These are phyloP conservation scores for Leccinum disarticulatum DNA, from an alignment of 768 basidiomycete genomes.

Conservation along the genomic window DNA sequence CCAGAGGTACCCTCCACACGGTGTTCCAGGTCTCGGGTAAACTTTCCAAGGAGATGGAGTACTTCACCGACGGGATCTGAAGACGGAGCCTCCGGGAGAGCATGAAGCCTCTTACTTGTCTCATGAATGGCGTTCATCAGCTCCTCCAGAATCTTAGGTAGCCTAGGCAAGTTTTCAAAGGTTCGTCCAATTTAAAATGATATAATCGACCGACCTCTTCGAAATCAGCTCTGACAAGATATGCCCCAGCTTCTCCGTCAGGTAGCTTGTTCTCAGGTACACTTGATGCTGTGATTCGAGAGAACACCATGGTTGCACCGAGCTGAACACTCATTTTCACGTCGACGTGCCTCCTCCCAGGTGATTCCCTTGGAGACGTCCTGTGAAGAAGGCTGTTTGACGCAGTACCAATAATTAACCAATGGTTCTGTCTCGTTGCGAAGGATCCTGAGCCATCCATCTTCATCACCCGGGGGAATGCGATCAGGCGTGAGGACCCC, in stretches of 20 bases:
- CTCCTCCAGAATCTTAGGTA: constrained; percentile 63
- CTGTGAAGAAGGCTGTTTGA: constrained; percentile 40
- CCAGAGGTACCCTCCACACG: constrained; percentile 56
- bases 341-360: constrained; percentile 60
- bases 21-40: constrained; percentile 43
- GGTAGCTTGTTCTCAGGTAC: constrained; percentile 54
- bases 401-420: constrained; percentile 36
- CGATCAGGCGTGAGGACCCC: constrained; percentile 64
- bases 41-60: constrained; percentile 44
- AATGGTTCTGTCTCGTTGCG: constrained; percentile 45
- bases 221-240: constrained; percentile 64
- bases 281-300: constrained; percentile 50
- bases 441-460: constrained; percentile 54
- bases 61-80: constrained; percentile 59
- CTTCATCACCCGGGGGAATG: constrained; percentile 32
- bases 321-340: constrained; percentile 60
- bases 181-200: background rate
- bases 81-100: constrained; percentile 53
- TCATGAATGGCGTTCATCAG: constrained; percentile 44
- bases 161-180: constrained; percentile 35
- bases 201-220: constrained; percentile 44
- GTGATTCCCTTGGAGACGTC: constrained; percentile 29
- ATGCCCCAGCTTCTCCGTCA: constrained; percentile 58
- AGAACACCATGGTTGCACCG: constrained; percentile 51
- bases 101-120: constrained; percentile 34